Evolutionary conservation across 164 flowering plant genomes (phyloP), one percentile per base, ranked within the genome.

Genomic region (Vitis rotundifolia): DNA sequence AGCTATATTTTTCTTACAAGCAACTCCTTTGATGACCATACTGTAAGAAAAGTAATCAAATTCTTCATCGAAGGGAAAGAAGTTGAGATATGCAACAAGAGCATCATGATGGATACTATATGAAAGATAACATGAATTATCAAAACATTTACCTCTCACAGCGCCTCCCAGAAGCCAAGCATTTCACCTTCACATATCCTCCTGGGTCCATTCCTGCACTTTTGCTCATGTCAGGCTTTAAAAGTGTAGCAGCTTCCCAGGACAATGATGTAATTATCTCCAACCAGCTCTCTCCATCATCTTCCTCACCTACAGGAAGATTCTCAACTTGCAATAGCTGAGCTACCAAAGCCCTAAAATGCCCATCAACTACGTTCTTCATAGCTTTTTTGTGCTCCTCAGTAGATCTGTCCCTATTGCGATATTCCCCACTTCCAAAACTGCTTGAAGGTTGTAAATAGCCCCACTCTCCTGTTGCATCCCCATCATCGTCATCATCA

Each of bases 141-240:
- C 22, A 3, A 2, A 44, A 8, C 19, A 61, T 11, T 72, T 83
- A 96, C 99, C 98, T 93, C 63, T 92, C 93, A 77, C 79, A 70
- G 54, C 91, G 93, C 37, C 64, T 79, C 65, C 99, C 99, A 79
- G 89, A 85, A 57, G 98, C 98, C 68, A 96, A 57, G 80, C 99
- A 96, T 76, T 96, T 96, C 18, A 93, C 88, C 72, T 96, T 96
- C 65, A 93, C 99, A 78, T 96, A 93, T 19, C 98, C 97, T 73
- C 94, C 99, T 14, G 99, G 99, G 74, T 96, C 99, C 99, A 96
- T 96, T 70, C 97, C 98, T 60, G 97, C 97, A 69, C 97, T 84
- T 76, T 75, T 84, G 84, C 99, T 96, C 51, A 74, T 96, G 70
- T 96, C 99, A 63, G 98, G 99, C 83, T 96, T 96, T 68, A 96